Base-by-base conservation (phyloP, 306 rosid genomes). In the Cercis canadensis region DNA sequence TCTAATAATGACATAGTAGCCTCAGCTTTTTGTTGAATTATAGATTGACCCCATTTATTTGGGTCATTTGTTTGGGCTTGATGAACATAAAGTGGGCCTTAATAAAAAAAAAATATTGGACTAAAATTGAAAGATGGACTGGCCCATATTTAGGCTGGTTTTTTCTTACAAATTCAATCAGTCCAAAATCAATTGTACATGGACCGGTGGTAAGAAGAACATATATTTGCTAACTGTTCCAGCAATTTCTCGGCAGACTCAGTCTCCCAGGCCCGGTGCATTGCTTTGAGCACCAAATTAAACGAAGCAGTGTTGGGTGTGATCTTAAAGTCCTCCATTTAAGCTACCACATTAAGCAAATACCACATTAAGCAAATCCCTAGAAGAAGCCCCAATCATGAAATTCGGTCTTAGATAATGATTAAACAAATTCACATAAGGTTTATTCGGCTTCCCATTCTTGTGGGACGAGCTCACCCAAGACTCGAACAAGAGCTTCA, bases 221-320 rank as follows among this genome's bases (percentile, higher is more conserved):
- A 47, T 41, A 32, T 17, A 75, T 46, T 16, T 74, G 44, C 88
- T 70, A 70, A 95, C 99, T 92, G 78, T 75, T 95, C 87, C 19
- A 95, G 75, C 80, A 91, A 74, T 70, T 84, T 85, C 65, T 74
- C 64, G 6, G 97, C 94, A 16, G 99, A 96, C 0, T 67, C 53
- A 2, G 81, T 71, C 74, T 91, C 99, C 29, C 18, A 70, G 62
- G 84, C 81, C 21, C 75, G 80, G 75, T 50, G 67, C 99, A 95
- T 91, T 10, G 91, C 84, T 70, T 95, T 87, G 64, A 95, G 89
- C 29, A 95, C 96, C 75, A 95, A 78, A 71, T 94, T 95, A 62
- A 74, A 95, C 33, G 97, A 89, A 34, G 99, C 99, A 13, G 97
- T 91, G 39, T 95, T 95, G 0, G 96, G 97, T 0, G 37, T 8